Percentiles rank a stretch among this genome's conserved stretches.
Evolutionary conservation across 768 basidiomycete genomes (phyloP).

Genomic region (Tulasnella sp.): DNA sequence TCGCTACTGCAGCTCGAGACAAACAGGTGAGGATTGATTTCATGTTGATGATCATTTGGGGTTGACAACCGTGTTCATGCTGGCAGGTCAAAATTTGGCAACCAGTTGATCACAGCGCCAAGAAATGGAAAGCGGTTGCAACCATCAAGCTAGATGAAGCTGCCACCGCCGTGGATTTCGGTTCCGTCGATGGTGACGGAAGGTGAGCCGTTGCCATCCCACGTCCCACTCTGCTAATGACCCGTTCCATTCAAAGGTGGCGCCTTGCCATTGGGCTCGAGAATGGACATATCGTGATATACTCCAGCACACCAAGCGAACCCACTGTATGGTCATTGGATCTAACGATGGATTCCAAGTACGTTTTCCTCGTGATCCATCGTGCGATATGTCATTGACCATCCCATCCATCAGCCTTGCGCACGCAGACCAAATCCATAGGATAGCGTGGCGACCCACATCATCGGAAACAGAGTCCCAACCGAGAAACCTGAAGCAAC

Average conservation of each 20-base stretch:
- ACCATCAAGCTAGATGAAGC: conserved; percentile 62
- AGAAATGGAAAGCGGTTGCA: conserved; percentile 42
- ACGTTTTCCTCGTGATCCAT: conserved; percentile 18
- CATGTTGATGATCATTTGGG: background rate
- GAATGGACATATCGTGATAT: conserved; percentile 59
- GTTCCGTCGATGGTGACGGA: conserved; percentile 28
- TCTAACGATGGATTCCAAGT: conserved; percentile 41
- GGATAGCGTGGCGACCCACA: conserved; percentile 61
- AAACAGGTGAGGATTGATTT: conserved; percentile 51
- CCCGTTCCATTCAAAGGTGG: conserved; percentile 27
- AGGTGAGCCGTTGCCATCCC: conserved; percentile 28
- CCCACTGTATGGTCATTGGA: conserved; percentile 37
- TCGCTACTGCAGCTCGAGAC: conserved; percentile 90
- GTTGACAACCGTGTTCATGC: background rate
- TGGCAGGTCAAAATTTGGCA: conserved; percentile 77
- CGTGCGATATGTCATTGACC: background rate
- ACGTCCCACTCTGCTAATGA: background rate
- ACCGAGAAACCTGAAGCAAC: conserved; percentile 25
- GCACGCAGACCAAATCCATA: conserved; percentile 69
- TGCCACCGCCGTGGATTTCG: conserved; percentile 70
- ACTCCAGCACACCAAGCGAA: conserved; percentile 29
- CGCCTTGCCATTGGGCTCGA: conserved; percentile 75
- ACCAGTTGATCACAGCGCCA: conserved; percentile 23
- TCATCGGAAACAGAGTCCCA: background rate
- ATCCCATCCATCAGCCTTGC: conserved; percentile 36